phyloP scores from a whole-genome alignment of 345 rosid species.

The Diplotaxis tenuifolia region DNA sequence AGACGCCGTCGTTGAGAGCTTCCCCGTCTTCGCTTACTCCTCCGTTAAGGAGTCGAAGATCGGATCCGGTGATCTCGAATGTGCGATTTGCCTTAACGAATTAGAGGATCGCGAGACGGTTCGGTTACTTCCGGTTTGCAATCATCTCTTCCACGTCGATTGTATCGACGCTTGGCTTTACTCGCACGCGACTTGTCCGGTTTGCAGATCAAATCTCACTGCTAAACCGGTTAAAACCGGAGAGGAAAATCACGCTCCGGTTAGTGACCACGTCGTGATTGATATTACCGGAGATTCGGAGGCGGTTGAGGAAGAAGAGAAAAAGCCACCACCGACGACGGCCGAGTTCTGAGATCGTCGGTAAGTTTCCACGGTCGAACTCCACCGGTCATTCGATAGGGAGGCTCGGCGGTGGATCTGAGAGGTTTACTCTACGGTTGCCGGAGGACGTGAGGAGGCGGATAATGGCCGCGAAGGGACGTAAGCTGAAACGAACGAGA shows the following conservation, averaged over 20 bases:
- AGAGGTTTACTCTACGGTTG: slow-evolving; percentile 49
- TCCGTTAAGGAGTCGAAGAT: slow-evolving; percentile 46
- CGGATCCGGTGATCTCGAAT: slow-evolving; percentile 50
- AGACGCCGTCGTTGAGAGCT: slow-evolving; percentile 44
- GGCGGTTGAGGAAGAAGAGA: neutral
- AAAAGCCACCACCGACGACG: neutral
- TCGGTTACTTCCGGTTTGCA: slow-evolving; percentile 50
- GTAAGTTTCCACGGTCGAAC: slow-evolving; percentile 49
- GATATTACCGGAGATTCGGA: slow-evolving; percentile 14
- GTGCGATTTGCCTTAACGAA: slow-evolving; percentile 54
- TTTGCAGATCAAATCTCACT: slow-evolving; percentile 53
- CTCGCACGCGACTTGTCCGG: slow-evolving; percentile 56
- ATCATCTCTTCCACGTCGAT: slow-evolving; percentile 54
- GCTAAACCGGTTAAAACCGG: slow-evolving; percentile 20
- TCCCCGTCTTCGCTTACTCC: slow-evolving; percentile 62
- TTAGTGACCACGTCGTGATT: slow-evolving; percentile 33
- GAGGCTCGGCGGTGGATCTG: slow-evolving; percentile 29
- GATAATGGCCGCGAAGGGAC: slow-evolving; percentile 31
- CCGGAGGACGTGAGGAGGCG: slow-evolving; percentile 48
- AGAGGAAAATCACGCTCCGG: slow-evolving; percentile 4
- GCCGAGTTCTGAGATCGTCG: slow-evolving; percentile 15
- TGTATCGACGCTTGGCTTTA: slow-evolving; percentile 58
- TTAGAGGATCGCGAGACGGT: slow-evolving; percentile 45
- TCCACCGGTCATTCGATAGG: slow-evolving; percentile 59
- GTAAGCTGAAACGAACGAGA: slow-evolving; percentile 42